phyloP scores from a whole-genome alignment of 2,329 filamentous ascomycete species.

The Neonectria coccinea region DNA sequence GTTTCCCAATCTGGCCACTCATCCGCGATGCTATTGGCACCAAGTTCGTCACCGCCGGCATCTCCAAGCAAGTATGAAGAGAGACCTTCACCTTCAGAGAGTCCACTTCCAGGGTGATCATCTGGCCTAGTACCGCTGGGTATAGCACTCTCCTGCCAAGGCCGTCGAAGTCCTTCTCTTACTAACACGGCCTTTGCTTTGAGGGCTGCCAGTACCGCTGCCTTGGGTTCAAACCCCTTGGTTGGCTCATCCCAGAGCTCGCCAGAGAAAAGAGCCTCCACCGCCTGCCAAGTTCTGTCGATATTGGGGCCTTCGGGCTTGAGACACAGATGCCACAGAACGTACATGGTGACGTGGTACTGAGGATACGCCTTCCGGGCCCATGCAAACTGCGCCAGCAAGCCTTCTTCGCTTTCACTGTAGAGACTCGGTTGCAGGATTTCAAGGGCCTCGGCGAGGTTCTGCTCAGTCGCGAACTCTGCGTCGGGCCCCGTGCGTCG shows the following conservation, averaged over 20 bases:
- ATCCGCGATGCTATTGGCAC: neutral
- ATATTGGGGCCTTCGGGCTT: conserved; percentile 46
- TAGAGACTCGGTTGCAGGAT: conserved; percentile 44
- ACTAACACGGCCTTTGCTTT: conserved; percentile 5
- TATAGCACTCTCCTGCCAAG: neutral
- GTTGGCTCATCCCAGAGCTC: conserved; percentile 1
- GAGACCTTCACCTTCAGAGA: neutral
- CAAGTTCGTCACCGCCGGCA: neutral
- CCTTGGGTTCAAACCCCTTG: neutral
- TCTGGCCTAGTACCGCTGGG: too few species aligned
- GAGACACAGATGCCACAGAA: conserved; percentile 55
- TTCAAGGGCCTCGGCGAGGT: conserved; percentile 46
- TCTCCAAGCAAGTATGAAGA: neutral
- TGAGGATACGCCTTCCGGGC: conserved; percentile 50
- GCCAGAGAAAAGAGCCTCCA: neutral
- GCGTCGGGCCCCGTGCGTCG: conserved; percentile 15
- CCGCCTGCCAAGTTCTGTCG: conserved; percentile 50
- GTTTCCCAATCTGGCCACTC: conserved; percentile 1
- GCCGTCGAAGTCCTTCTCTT: neutral
- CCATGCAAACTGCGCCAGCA: conserved; percentile 52
- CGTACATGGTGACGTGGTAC: conserved; percentile 52
- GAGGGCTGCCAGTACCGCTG: conserved; percentile 3
- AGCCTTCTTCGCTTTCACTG: conserved; percentile 42
- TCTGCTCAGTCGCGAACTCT: conserved; percentile 40
- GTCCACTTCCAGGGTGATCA: too few species aligned